Evolutionary conservation across 2,329 filamentous ascomycete species (phyloP).

Genomic region (Sodiomyces alkalinus): DNA sequence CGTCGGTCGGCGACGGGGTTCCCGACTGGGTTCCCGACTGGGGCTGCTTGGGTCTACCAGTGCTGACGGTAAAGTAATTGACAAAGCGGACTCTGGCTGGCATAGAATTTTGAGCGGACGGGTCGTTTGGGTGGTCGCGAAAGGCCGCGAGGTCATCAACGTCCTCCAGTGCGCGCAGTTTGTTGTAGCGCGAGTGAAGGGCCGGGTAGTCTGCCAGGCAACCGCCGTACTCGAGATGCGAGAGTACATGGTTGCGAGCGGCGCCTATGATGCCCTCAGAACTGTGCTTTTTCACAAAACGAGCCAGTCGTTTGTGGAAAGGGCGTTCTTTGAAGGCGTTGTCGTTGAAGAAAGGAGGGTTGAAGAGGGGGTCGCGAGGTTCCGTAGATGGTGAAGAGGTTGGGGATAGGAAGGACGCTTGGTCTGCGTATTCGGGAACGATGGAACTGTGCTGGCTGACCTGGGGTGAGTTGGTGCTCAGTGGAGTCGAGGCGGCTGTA

Average conservation of each 20-base stretch:
- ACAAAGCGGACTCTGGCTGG: constrained; percentile 58
- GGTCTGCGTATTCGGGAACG: too few species aligned
- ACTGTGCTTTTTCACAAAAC: constrained; percentile 72
- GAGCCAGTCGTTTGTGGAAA: constrained; percentile 50
- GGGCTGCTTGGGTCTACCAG: constrained; percentile 47
- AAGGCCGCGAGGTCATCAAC: constrained; percentile 35
- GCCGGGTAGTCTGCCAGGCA: constrained; percentile 63
- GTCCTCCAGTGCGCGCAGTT: constrained; percentile 57
- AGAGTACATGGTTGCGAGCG: constrained; percentile 57
- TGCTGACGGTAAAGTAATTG: constrained; percentile 84
- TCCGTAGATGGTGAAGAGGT: constrained; percentile 6
- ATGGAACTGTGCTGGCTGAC: constrained; percentile 4
- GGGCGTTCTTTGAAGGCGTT: constrained; percentile 51
- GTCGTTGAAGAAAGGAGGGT: constrained; percentile 65
- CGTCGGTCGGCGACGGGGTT: background rate
- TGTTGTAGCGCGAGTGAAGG: constrained; percentile 54
- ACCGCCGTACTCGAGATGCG: constrained; percentile 71
- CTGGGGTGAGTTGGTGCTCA: too few species aligned
- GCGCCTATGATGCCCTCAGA: constrained; percentile 54
- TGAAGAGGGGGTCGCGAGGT: constrained; percentile 48
- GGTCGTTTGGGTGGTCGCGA: constrained; percentile 11
- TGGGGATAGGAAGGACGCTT: constrained; percentile 1
- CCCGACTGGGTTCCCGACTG: constrained; percentile 12
- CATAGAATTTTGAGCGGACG: constrained; percentile 11
- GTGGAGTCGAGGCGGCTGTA: constrained; percentile 5